Evolutionary conservation across 169 alveolate genomes (phyloP).

Genomic region (Babesia caballi): DNA sequence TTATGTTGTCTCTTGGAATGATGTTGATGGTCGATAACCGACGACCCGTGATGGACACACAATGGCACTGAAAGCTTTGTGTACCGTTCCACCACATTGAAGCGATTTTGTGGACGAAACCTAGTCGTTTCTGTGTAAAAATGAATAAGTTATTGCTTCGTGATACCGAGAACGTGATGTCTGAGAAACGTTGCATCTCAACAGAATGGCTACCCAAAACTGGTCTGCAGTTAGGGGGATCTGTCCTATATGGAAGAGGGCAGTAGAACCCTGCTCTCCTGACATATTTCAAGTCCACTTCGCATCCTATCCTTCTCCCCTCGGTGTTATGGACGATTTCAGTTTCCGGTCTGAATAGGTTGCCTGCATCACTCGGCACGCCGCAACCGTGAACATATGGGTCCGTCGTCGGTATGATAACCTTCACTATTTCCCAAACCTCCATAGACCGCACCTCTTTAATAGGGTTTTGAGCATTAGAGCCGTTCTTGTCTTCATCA

Average conservation of each 20-base stretch:
- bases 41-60: background rate
- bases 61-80: constrained; percentile 3
- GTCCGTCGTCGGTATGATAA: constrained; percentile 21
- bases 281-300: background rate
- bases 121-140: background rate
- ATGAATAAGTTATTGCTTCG: background rate
- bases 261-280: constrained; percentile 17
- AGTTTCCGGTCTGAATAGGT: constrained; percentile 39
- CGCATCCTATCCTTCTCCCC: constrained; percentile 33
- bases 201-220: background rate
- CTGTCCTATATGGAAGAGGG: constrained; percentile 30
- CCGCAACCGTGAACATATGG: constrained; percentile 57
- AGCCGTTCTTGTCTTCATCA: background rate
- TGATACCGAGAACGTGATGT: background rate
- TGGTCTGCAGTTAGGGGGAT: constrained; percentile 8
- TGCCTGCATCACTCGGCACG: background rate
- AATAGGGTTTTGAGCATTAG: background rate
- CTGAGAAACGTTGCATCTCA: too few relatives aligned
- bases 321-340: background rate
- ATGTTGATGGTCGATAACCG: background rate
- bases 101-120: too few relatives aligned
- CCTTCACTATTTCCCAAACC: constrained; percentile 15
- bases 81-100: too few relatives aligned
- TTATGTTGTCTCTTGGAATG: background rate
- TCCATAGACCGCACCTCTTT: constrained; percentile 23